These are phyloP conservation scores for Cyamopsis tetragonoloba DNA, from an alignment of 306 rosid species.

Conservation along the genomic window DNA sequence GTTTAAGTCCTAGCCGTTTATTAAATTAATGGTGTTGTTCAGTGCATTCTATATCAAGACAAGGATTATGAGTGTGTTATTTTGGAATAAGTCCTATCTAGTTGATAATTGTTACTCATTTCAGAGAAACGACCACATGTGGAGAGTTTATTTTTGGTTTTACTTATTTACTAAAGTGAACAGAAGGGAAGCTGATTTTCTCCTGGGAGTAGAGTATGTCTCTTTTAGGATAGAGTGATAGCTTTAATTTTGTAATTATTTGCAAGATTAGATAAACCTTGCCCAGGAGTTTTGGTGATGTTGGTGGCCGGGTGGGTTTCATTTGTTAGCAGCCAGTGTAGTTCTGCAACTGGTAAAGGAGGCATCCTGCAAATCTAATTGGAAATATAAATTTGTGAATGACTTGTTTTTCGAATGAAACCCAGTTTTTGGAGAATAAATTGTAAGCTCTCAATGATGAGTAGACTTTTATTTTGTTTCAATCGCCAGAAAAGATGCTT, in stretches of 20 bases:
- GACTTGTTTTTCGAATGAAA: constrained; percentile 1
- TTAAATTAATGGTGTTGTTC: neutral
- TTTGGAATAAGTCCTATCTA: constrained; percentile 5
- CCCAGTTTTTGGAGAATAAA: constrained; percentile 29
- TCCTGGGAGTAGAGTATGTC: neutral
- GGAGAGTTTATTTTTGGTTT: constrained; percentile 9
- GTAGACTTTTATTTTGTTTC: neutral
- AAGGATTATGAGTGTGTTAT: constrained; percentile 26
- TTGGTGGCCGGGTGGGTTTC: constrained; percentile 15
- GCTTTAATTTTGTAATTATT: constrained; percentile 8
- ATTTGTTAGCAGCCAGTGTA: constrained; percentile 10
- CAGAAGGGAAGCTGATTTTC: neutral
- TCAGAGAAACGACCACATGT: neutral
- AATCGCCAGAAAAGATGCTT: neutral
- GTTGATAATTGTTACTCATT: constrained; percentile 10
- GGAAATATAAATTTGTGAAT: constrained; percentile 17
- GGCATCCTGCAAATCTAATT: constrained; percentile 5
- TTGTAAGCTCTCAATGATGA: constrained; percentile 19
- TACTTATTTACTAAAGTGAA: neutral
- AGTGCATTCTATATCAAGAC: constrained; percentile 17
- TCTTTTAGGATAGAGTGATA: constrained; percentile 17
- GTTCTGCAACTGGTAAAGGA: constrained; percentile 24
- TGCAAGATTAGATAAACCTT: constrained; percentile 7
- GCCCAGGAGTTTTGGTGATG: constrained; percentile 11
- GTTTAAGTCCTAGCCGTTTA: constrained; percentile 5